A percentile compares a stretch with the other conserved stretches of the same genome.
phyloP scores from a whole-genome alignment of 768 basidiomycete species.

The Mycena pura region DNA sequence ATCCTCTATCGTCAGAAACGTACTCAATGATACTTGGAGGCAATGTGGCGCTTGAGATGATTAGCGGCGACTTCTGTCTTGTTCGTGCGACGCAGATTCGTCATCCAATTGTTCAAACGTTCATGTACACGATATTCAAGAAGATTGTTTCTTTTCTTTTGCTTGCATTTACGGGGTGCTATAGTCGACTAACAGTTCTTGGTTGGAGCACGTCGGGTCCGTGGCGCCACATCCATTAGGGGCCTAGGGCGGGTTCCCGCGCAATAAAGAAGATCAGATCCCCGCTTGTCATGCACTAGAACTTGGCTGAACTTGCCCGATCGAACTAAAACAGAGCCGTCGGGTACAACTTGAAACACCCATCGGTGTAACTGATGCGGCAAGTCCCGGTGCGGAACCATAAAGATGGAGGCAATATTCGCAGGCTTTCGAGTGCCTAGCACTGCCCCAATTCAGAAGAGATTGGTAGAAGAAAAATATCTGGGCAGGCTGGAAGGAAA shows the following conservation, averaged over 20 bases:
- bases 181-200: conserved; percentile 46
- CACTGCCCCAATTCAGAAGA: conserved; percentile 57
- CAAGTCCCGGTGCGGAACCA: conserved; percentile 79
- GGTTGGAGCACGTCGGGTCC: conserved; percentile 54
- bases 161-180: conserved; percentile 40
- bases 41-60: conserved; percentile 77
- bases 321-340: conserved; percentile 43
- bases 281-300: conserved; percentile 60
- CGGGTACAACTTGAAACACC: conserved; percentile 55
- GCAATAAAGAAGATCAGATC: conserved; percentile 46
- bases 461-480: conserved; percentile 26
- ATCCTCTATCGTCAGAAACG: conserved; percentile 63
- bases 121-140: conserved; percentile 60
- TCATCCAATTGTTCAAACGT: background rate
- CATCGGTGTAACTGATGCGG: conserved; percentile 72
- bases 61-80: conserved; percentile 51
- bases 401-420: conserved; percentile 62
- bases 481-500: background rate
- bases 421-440: conserved; percentile 31
- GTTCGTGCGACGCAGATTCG: conserved; percentile 22
- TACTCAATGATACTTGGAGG: conserved; percentile 58
- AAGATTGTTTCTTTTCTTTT: conserved; percentile 63
- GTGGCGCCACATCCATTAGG: conserved; percentile 56
- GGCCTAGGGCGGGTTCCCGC: conserved; percentile 65
- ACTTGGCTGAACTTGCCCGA: conserved; percentile 71